Percentiles rank a stretch among this genome's conserved stretches.
phyloP scores from a whole-genome alignment of 1,284 basidiomycete genomes.

The Puccinia triticina region DNA sequence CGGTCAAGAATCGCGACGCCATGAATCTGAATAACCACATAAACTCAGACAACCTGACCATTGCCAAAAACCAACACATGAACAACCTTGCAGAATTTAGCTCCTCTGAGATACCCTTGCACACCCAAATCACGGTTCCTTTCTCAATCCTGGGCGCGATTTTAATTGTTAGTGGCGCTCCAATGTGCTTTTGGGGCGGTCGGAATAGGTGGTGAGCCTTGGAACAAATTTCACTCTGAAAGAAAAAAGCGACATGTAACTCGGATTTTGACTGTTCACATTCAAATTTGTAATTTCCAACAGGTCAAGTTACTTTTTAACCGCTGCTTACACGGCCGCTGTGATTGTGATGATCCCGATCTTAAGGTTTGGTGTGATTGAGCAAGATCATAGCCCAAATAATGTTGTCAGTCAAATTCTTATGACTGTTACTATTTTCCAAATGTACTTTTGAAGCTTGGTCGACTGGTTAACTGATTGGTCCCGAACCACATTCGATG shows the following conservation, averaged over 20 bases:
- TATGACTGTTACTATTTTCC: not conserved
- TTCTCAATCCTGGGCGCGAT: constrained; percentile 34
- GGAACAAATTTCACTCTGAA: not conserved
- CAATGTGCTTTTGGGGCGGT: constrained; percentile 49
- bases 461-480: not conserved
- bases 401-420: constrained; percentile 15
- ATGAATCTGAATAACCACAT: not conserved
- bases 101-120: constrained; percentile 1
- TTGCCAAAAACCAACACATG: not conserved
- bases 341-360: constrained; percentile 37
- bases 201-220: constrained; percentile 45
- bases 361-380: constrained; percentile 38
- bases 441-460: not conserved
- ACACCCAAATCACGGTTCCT: constrained; percentile 37
- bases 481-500: not conserved
- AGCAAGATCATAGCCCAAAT: constrained; percentile 36
- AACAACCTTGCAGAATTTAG: not conserved
- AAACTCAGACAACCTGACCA: not conserved
- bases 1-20: not conserved
- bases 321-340: constrained; percentile 37
- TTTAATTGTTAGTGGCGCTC: constrained; percentile 38
- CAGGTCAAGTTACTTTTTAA: constrained; percentile 50
- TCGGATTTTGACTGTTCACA: not conserved
- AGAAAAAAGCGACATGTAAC: not conserved
- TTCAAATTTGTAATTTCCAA: not conserved